These are phyloP conservation scores for Juglanconis sp. DNA, from an alignment of 2,329 filamentous ascomycete species.

Conservation along the genomic window DNA sequence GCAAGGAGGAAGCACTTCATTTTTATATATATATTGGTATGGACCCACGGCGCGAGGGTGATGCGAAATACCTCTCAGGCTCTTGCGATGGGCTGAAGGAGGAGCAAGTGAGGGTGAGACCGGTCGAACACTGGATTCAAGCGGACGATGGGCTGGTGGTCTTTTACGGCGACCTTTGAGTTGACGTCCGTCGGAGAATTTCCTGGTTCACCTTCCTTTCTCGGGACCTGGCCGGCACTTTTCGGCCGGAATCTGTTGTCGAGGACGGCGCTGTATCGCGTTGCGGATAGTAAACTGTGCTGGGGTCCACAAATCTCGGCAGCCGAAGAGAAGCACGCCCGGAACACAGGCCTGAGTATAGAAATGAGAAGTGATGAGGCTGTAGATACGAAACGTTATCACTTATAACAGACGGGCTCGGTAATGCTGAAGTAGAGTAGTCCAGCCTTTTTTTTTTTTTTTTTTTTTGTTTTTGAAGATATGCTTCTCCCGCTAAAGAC, in stretches of 20 bases:
- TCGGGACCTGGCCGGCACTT: not conserved
- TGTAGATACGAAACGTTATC: too few species aligned
- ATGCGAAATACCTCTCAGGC: not conserved
- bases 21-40: not conserved
- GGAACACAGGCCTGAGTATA: too few species aligned
- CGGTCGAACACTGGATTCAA: too few species aligned
- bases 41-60: not conserved
- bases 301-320: too few species aligned
- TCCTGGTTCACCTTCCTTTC: not conserved
- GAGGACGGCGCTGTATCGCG: not conserved
- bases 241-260: not conserved
- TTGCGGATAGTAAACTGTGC: not conserved
- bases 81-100: too few species aligned
- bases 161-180: not conserved
- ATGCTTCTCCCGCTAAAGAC: not conserved
- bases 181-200: not conserved
- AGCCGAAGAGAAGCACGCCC: too few species aligned
- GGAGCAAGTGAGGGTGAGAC: too few species aligned
- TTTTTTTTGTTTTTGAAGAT: not conserved
- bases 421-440: too few species aligned
- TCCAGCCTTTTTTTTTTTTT: too few species aligned
- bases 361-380: too few species aligned
- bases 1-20: not conserved
- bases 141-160: too few species aligned
- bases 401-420: too few species aligned